phyloP scores from a whole-genome alignment of 257 asterid genomes.

The Gentiana straminea region DNA sequence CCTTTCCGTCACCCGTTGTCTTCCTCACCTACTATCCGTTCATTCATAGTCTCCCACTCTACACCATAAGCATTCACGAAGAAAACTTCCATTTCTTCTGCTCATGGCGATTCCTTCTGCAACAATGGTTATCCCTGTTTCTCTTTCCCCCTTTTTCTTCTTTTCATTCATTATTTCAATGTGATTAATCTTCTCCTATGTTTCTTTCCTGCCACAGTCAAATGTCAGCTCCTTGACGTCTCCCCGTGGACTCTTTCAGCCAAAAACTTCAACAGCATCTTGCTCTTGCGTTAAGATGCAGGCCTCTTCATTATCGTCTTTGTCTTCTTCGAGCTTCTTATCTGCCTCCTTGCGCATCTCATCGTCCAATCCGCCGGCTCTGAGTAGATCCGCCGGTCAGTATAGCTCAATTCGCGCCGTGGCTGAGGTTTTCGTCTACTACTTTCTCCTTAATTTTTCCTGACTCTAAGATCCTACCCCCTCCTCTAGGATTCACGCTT shows the following conservation, averaged over 20 bases:
- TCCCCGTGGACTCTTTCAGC: conserved; percentile 25
- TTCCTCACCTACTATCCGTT: neutral
- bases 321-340: conserved; percentile 36
- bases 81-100: neutral
- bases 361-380: conserved; percentile 9
- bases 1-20: conserved; percentile 30
- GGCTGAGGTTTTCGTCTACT: conserved; percentile 40
- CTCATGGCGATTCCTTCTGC: conserved; percentile 58
- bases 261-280: conserved; percentile 11
- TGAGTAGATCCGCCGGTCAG: conserved; percentile 15
- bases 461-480: neutral
- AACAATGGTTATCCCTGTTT: conserved; percentile 26
- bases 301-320: conserved; percentile 23
- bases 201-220: conserved; percentile 29
- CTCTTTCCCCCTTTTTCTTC: neutral
- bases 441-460: neutral
- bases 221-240: conserved; percentile 47
- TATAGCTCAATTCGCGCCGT: conserved; percentile 41
- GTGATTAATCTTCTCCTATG: neutral
- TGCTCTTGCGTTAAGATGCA: conserved; percentile 24
- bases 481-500: conserved; percentile 1
- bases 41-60: conserved; percentile 6
- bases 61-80: conserved; percentile 6
- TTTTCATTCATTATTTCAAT: neutral
- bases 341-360: conserved; percentile 39